Evolutionary conservation across 257 asterid genomes (phyloP), one percentile per base, ranked within the genome.

Genomic region (Jaltomata sinuosa): DNA sequence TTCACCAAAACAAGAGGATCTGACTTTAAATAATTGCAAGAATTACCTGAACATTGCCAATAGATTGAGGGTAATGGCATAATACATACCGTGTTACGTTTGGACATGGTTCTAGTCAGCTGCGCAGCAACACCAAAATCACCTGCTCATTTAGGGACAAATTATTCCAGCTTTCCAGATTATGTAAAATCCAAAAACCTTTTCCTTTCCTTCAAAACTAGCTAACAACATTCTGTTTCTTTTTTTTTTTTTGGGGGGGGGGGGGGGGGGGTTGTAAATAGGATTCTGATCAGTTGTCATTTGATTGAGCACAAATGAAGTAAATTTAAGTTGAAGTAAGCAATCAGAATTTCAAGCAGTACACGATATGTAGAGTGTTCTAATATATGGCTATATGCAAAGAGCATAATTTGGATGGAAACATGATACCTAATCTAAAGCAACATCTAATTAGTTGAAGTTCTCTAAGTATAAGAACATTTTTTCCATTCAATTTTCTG

Each of bases 61-160:
- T 49, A 77, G 59, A 49, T 47, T 29, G 45, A 77, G 61, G 42
- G 11, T 77, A 29, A 49, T 47, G 45, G 82, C 29, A 77, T 29
- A 77, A 78, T 34, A 55, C 27, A 8, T 95, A 96, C 99, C 92
- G 98, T 95, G 91, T 97, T 97, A 76, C 98, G 98, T 90, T 97
- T 97, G 85, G 99, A 97, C 98, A 97, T 97, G 10, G 99, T 97
- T 91, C 98, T 94, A 84, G 99, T 94, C 87, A 97, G 90, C 91
- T 97, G 99, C 21, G 98, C 98, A 90, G 99, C 99, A 90, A 97
- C 99, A 67, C 98, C 99, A 91, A 97, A 97, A 89, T 97, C 99
- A 93, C 98, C 98, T 96, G 96, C 62, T 87, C 85, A 71, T 83
- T 19, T 84, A 83, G 54, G 22, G 47, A 65, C 11, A 52, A 72